Evolutionary conservation across 2,329 filamentous ascomycete species (phyloP), one percentile per base, ranked within the genome.

Genomic region (Elsinoe arachidis): DNA sequence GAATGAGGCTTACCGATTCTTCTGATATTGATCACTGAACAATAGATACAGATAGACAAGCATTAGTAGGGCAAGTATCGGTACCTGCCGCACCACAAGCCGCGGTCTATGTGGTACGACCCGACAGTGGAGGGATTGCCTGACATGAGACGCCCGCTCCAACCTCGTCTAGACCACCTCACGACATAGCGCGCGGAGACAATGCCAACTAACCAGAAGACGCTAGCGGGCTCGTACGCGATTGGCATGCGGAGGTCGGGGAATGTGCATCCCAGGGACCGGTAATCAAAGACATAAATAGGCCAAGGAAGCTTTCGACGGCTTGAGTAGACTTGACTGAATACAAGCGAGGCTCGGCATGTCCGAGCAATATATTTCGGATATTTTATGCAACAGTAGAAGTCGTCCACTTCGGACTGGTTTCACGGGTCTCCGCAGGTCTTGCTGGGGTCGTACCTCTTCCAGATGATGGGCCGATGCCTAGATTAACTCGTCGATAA

Each of bases 281-380:
- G 41, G 41, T 46, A 46, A 46, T 46, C 41, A 46, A 30, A 46
- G 41, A 17, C 7, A 46, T 46, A 46, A 46, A 46, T 46, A 46
- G 41, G 41, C 41, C 41, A 46, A 46, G 41, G 41, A 46, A 46
- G 41, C 41, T 46, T 46, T 46, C 19, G 10, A 14, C 17, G 7
- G 41, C 41, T 46, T 46, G 41, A 30, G n/a, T 26, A 5, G 41
- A 26, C 19, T 46, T 46, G 41, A n/a, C 41, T 23, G 19, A n/a
- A 44, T 10, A 46, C 41, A 46, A 46, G 41, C 41, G 41, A 46
- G 41, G 41, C 21, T 26, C 10, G 19, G 41, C 17, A 19, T 26
- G 41, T 12, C 41, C 21, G 26, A 26, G 41, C 26, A 30, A 26
- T 17, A 15, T 43, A 43, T 43, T 15, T 43, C 39, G 39, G 39